These are phyloP conservation scores for Entamoeba dispar DNA, from an alignment of 208 protist genomes.

Conservation along the genomic window DNA sequence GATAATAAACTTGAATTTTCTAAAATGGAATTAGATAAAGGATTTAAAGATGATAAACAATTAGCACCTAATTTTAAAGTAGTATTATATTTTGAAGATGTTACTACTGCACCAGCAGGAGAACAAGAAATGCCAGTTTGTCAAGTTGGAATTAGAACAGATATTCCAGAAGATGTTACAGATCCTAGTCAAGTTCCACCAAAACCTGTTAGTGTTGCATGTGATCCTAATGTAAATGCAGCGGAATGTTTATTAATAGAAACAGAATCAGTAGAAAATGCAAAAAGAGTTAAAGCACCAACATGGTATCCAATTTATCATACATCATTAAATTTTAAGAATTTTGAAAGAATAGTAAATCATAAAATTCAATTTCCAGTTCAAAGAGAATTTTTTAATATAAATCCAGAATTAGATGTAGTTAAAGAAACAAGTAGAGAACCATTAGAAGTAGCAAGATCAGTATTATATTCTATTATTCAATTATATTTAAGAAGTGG, in stretches of 20 bases:
- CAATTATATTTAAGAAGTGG: background rate
- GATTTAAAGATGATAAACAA: background rate
- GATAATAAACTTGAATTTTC: background rate
- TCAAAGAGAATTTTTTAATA: background rate
- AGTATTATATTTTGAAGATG: background rate
- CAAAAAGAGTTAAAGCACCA: background rate
- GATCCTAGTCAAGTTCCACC: background rate
- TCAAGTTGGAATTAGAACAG: background rate
- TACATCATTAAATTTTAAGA: background rate
- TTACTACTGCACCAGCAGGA: background rate
- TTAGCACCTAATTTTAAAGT: background rate
- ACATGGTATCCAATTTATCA: background rate
- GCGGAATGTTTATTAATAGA: background rate
- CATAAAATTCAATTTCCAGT: background rate
- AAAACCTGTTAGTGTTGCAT: background rate
- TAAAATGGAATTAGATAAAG: background rate
- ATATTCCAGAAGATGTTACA: background rate
- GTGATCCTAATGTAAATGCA: background rate
- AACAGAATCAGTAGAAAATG: background rate
- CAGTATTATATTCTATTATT: background rate
- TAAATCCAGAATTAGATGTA: background rate
- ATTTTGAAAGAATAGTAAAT: background rate
- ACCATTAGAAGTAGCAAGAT: background rate
- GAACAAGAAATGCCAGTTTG: background rate
- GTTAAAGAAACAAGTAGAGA: background rate